phyloP scores from a whole-genome alignment of 306 rosid genomes.

The Vachellia collinsii region DNA sequence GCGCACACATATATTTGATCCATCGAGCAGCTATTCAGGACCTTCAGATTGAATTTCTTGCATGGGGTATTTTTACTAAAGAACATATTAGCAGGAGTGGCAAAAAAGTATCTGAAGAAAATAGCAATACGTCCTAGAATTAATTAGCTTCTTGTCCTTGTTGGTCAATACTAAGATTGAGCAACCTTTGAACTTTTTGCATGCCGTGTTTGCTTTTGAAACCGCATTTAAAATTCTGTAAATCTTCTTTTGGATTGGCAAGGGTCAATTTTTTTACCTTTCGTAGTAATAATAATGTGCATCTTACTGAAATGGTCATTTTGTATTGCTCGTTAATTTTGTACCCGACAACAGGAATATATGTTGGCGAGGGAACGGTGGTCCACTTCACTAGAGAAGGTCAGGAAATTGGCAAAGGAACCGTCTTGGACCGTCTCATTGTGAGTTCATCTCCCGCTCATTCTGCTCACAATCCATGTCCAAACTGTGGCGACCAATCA shows the following conservation, averaged over 20 bases:
- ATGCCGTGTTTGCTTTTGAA: neutral
- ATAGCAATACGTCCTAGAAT: slow-evolving; percentile 11
- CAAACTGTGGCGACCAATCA: slow-evolving; percentile 62
- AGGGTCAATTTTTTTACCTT: slow-evolving; percentile 3
- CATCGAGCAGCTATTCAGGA: neutral
- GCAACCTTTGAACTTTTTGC: slow-evolving; percentile 11
- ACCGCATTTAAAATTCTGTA: neutral
- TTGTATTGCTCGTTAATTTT: slow-evolving; percentile 27
- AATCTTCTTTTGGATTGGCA: slow-evolving; percentile 9
- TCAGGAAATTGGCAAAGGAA: slow-evolving; percentile 75
- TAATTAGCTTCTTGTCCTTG: slow-evolving; percentile 12
- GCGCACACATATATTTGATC: neutral
- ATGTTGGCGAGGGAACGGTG: slow-evolving; percentile 69
- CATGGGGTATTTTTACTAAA: neutral
- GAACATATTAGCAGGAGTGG: neutral
- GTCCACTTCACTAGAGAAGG: slow-evolving; percentile 91
- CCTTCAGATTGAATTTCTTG: slow-evolving; percentile 23
- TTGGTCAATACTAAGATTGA: slow-evolving; percentile 9
- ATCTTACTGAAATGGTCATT: slow-evolving; percentile 28
- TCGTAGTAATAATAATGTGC: neutral
- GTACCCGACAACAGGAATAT: slow-evolving; percentile 60
- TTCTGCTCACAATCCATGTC: slow-evolving; percentile 61
- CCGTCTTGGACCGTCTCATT: slow-evolving; percentile 58
- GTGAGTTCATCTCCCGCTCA: slow-evolving; percentile 61
- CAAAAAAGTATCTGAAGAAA: neutral